A percentile compares a stretch with the other conserved stretches of the same genome.
phyloP scores from a whole-genome alignment of 1,284 basidiomycete genomes.

The Mycosarcoma mackinlayi region DNA sequence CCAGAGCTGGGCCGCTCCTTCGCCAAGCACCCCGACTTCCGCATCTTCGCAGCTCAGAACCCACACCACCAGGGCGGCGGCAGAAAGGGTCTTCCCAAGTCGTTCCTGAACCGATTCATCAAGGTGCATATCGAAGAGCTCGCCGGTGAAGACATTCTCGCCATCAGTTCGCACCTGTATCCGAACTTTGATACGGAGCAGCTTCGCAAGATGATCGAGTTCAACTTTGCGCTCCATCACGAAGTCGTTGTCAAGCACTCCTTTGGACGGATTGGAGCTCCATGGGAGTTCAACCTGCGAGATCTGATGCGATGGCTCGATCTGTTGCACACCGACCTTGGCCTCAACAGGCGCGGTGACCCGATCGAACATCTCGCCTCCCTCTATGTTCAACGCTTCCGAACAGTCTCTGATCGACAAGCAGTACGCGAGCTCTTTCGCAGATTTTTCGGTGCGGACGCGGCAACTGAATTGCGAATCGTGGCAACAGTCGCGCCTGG shows the following conservation, averaged over 20 bases:
- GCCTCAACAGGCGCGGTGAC: conserved; percentile 72
- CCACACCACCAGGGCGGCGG: conserved; percentile 96
- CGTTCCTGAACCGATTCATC: conserved; percentile 97
- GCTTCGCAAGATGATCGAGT: conserved; percentile 84
- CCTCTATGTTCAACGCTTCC: conserved; percentile 85
- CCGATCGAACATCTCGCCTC: conserved; percentile 59
- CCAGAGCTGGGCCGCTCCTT: conserved; percentile 94
- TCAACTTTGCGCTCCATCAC: conserved; percentile 78
- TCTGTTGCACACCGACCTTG: conserved; percentile 71
- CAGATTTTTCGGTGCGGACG: conserved; percentile 71
- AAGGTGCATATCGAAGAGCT: conserved; percentile 95
- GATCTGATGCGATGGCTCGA: conserved; percentile 89
- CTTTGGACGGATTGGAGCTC: conserved; percentile 86
- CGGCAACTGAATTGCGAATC: conserved; percentile 59
- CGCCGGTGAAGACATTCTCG: conserved; percentile 79
- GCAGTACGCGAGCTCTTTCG: conserved; percentile 77
- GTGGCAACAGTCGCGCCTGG: conserved; percentile 73
- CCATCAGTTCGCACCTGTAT: conserved; percentile 83
- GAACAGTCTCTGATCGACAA: conserved; percentile 76
- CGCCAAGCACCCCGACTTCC: conserved; percentile 86
- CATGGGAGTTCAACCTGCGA: conserved; percentile 99
- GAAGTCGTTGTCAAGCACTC: conserved; percentile 77
- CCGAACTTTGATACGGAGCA: conserved; percentile 71
- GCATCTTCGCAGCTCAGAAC: conserved; percentile 98
- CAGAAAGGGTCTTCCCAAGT: conserved; percentile 95